phyloP scores from a whole-genome alignment of 768 basidiomycete genomes.

The Trichaptum fuscoviolaceum region DNA sequence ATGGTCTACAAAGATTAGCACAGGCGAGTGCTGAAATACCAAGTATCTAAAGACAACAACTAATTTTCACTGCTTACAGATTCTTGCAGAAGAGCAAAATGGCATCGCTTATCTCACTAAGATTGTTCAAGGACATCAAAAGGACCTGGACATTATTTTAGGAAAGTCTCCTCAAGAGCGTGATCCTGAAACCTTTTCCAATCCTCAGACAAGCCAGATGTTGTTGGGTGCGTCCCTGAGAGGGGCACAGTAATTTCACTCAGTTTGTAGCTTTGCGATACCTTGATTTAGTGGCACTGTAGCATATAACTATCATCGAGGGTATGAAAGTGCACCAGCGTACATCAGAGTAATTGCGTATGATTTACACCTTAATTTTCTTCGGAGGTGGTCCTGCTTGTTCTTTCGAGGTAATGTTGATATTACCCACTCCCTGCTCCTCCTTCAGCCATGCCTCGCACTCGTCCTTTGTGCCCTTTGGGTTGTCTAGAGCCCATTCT shows the following conservation, averaged over 20 bases:
- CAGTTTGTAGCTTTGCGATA: not conserved
- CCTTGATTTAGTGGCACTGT: not conserved
- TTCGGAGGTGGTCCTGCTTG: not conserved
- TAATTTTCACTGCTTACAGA: constrained; percentile 33
- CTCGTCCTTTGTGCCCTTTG: constrained; percentile 55
- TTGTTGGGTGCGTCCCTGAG: not conserved
- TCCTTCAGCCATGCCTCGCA: constrained; percentile 65
- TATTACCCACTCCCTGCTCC: constrained; percentile 44
- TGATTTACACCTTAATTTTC: not conserved
- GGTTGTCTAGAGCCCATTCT: constrained; percentile 84
- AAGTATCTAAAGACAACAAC: constrained; percentile 7
- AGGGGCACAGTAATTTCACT: not conserved
- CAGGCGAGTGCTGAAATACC: constrained; percentile 42
- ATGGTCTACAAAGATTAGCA: constrained; percentile 70
- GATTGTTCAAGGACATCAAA: constrained; percentile 57
- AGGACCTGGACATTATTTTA: constrained; percentile 62
- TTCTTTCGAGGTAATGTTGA: constrained; percentile 21
- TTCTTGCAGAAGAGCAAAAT: constrained; percentile 71
- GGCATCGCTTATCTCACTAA: constrained; percentile 78
- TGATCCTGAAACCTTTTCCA: constrained; percentile 23
- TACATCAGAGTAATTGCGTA: not conserved
- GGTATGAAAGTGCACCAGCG: not conserved
- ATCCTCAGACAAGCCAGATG: not conserved
- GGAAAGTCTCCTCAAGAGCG: constrained; percentile 35
- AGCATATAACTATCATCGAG: not conserved